Conservation (phyloP, 345 rosid genomes). For the Atalantia buxifolia region DNA sequence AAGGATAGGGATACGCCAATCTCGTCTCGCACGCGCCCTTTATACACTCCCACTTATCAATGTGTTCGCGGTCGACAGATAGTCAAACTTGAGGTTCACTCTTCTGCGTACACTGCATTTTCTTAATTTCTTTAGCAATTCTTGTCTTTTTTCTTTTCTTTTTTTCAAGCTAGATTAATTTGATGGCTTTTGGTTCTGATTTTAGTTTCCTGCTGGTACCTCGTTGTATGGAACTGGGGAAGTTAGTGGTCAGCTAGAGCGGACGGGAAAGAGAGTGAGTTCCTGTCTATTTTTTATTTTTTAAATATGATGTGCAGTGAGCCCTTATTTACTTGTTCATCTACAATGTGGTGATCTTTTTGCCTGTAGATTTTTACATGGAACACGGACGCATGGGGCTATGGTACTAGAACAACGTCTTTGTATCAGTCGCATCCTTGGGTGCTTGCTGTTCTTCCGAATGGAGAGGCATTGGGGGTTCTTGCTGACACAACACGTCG, state of each 20-base stretch:
- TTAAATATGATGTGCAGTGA: not conserved
- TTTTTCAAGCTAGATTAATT: not conserved
- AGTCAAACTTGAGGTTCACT: slow-evolving; percentile 75
- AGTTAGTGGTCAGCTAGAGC: slow-evolving; percentile 92
- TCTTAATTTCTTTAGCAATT: not conserved
- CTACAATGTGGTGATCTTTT: not conserved
- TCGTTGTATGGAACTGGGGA: slow-evolving; percentile 94
- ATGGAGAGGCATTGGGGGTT: slow-evolving; percentile 80
- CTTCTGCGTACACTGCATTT: not conserved
- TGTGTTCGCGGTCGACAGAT: slow-evolving; percentile 61
- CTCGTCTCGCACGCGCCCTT: slow-evolving; percentile 38
- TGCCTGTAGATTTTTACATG: slow-evolving; percentile 72
- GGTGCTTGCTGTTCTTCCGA: slow-evolving; percentile 82
- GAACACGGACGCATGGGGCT: slow-evolving; percentile 91
- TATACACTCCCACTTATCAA: slow-evolving; percentile 46
- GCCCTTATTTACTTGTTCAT: no score
- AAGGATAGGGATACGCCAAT: slow-evolving; percentile 56
- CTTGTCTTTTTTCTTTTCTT: not conserved
- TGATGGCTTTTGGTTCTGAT: slow-evolving; percentile 16
- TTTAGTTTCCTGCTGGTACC: slow-evolving; percentile 75
- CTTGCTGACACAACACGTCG: slow-evolving; percentile 86
- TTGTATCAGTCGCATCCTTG: slow-evolving; percentile 97
- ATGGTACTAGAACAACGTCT: slow-evolving; percentile 80
- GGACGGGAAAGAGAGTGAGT: slow-evolving; percentile 84
- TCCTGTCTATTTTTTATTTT: not conserved